Percentiles rank a stretch among this genome's conserved stretches.
Evolutionary conservation across 2,329 filamentous ascomycete genomes (phyloP).

Genomic region (Penicillium sp.): DNA sequence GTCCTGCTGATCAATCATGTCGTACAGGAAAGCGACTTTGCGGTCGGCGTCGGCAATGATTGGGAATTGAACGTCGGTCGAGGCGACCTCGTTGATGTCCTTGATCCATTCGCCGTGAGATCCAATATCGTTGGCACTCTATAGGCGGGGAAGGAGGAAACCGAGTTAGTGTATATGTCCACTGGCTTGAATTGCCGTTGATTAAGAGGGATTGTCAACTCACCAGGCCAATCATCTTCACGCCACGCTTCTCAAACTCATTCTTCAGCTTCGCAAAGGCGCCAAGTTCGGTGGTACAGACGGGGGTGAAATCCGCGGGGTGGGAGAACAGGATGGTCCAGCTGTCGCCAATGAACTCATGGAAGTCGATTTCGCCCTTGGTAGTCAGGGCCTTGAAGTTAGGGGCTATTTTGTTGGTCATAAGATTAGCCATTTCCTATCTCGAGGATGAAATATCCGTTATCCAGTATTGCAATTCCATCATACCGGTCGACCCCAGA

Average conservation of each 20-base stretch:
- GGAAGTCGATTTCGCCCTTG: constrained; percentile 68
- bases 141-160: too few species aligned
- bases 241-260: constrained; percentile 83
- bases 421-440: neutral
- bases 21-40: constrained; percentile 75
- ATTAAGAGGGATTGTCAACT: constrained; percentile 12
- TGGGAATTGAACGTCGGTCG: constrained; percentile 73
- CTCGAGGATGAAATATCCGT: constrained; percentile 1
- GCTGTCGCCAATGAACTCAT: constrained; percentile 69
- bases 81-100: constrained; percentile 81
- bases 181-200: too few species aligned
- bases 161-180: neutral
- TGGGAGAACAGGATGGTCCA: constrained; percentile 73
- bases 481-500: constrained; percentile 39
- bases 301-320: constrained; percentile 84
- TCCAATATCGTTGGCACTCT: constrained; percentile 66
- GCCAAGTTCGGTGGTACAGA: constrained; percentile 94
- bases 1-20: constrained; percentile 86
- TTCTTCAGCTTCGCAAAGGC: constrained; percentile 87
- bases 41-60: constrained; percentile 83
- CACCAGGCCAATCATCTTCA: constrained; percentile 86
- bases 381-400: constrained; percentile 72
- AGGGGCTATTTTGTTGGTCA: constrained; percentile 50
- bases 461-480: neutral
- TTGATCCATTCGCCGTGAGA: constrained; percentile 27